phyloP scores from a whole-genome alignment of 2,329 filamentous ascomycete species.

The Orbilia javanica region DNA sequence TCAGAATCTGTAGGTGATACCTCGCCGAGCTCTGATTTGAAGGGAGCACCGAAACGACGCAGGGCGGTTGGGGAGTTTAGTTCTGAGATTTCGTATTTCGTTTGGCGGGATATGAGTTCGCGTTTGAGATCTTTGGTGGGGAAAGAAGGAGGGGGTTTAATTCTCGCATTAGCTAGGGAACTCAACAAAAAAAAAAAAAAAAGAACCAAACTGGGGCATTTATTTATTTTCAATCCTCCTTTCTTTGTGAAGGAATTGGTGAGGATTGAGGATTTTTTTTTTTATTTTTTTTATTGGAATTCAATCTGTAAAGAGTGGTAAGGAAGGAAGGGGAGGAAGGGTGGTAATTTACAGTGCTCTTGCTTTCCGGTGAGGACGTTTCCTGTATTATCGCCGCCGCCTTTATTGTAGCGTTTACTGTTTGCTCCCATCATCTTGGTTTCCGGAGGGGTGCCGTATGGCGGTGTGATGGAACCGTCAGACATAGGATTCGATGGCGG shows the following conservation, averaged over 20 bases:
- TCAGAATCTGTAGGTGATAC: constrained; percentile 94
- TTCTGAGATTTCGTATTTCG: constrained; percentile 88
- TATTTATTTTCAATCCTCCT: too few relatives aligned
- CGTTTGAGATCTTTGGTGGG: constrained; percentile 83
- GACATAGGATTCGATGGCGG: neutral
- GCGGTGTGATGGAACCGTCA: constrained; percentile 19
- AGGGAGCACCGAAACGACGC: constrained; percentile 93
- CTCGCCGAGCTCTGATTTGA: constrained; percentile 91
- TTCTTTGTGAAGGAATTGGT: too few relatives aligned
- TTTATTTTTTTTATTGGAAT: too few relatives aligned
- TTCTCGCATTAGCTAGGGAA: constrained; percentile 8
- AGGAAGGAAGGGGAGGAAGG: neutral
- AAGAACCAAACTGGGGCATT: neutral
- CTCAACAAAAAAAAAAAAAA: constrained; percentile 40
- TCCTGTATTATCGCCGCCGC: constrained; percentile 63
- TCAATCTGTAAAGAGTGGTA: too few relatives aligned
- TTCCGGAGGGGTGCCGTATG: constrained; percentile 13
- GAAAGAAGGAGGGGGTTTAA: neutral
- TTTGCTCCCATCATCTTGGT: constrained; percentile 36
- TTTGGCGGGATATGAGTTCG: constrained; percentile 91
- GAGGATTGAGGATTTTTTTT: neutral
- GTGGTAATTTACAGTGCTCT: constrained; percentile 85
- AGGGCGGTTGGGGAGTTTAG: constrained; percentile 95
- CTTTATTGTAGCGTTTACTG: constrained; percentile 53
- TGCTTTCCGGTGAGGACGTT: constrained; percentile 90